Evolutionary conservation across 1,284 basidiomycete genomes (phyloP).

Genomic region (Cryptococcus sp.): DNA sequence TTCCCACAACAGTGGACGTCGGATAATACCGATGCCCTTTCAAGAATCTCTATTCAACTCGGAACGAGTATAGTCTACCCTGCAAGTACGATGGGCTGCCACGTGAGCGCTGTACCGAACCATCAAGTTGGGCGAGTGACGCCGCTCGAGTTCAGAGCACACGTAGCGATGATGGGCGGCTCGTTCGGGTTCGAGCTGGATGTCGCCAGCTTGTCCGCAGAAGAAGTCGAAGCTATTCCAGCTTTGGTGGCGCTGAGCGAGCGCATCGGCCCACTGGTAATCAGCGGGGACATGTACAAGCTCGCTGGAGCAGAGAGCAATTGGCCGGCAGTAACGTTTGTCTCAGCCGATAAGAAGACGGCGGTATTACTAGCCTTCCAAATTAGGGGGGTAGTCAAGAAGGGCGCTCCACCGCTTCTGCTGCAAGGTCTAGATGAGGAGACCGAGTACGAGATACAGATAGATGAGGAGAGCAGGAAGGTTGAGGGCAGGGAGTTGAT

Average conservation of each 20-base stretch:
- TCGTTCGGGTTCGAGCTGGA: slow-evolving; percentile 43
- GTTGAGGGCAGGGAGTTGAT: slow-evolving; percentile 18
- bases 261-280: slow-evolving; percentile 27
- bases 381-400: slow-evolving; percentile 2
- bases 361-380: slow-evolving; percentile 25
- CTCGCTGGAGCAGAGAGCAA: slow-evolving; percentile 28
- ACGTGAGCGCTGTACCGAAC: slow-evolving; percentile 37
- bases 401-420: slow-evolving; percentile 15
- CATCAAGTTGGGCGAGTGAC: slow-evolving; percentile 32
- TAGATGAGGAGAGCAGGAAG: neutral
- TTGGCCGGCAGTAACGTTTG: slow-evolving; percentile 34
- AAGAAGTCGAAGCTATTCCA: slow-evolving; percentile 26
- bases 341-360: slow-evolving; percentile 6
- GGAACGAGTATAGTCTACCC: slow-evolving; percentile 37
- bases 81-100: slow-evolving; percentile 31
- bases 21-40: slow-evolving; percentile 40
- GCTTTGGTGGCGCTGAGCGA: slow-evolving; percentile 23
- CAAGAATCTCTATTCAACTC: slow-evolving; percentile 39
- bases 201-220: slow-evolving; percentile 16
- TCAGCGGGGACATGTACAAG: slow-evolving; percentile 33
- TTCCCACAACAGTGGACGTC: slow-evolving; percentile 39
- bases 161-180: slow-evolving; percentile 45
- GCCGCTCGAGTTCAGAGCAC: slow-evolving; percentile 40
- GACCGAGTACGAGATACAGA: slow-evolving; percentile 10
- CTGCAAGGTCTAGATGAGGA: slow-evolving; percentile 23